Percentiles rank a stretch among this genome's conserved stretches.
These are phyloP conservation scores for Salix viminalis DNA, from an alignment of 345 rosid genomes.

Conservation along the genomic window DNA sequence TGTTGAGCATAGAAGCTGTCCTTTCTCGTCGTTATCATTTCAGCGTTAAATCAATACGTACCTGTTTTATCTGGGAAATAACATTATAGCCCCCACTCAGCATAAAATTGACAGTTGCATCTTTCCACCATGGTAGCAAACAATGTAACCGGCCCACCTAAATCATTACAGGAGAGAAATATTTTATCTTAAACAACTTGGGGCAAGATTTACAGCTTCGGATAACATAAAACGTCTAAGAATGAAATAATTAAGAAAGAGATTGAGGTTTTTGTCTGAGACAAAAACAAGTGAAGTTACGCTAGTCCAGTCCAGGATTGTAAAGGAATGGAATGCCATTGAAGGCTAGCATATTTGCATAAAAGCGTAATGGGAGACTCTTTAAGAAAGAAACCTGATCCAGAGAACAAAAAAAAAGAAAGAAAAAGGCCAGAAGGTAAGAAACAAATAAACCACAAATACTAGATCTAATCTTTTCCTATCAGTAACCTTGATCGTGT, in stretches of 20 bases:
- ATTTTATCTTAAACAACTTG: background rate
- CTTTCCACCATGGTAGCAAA: conserved; percentile 87
- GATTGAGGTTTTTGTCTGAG: background rate
- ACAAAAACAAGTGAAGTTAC: conserved; percentile 37
- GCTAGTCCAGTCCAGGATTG: conserved; percentile 71
- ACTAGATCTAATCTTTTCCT: background rate
- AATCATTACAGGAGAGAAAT: conserved; percentile 4
- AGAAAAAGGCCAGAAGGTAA: background rate
- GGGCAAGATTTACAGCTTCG: background rate
- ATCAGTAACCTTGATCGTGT: background rate
- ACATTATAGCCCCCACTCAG: conserved; percentile 80
- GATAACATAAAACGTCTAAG: background rate
- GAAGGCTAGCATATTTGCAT: conserved; percentile 54
- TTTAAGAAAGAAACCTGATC: conserved; percentile 60
- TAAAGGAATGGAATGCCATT: conserved; percentile 44
- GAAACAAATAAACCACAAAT: background rate
- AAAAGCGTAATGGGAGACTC: conserved; percentile 68
- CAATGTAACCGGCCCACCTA: conserved; percentile 91
- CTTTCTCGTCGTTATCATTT: background rate
- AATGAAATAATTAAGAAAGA: background rate
- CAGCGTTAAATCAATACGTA: conserved; percentile 10
- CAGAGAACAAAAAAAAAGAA: background rate
- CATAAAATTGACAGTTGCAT: conserved; percentile 84
- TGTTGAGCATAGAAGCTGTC: background rate
- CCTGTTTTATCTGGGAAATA: conserved; percentile 54